These are phyloP conservation scores for Pichia sp. DNA, from an alignment of 1,139 yeast genomes.

Conservation along the genomic window DNA sequence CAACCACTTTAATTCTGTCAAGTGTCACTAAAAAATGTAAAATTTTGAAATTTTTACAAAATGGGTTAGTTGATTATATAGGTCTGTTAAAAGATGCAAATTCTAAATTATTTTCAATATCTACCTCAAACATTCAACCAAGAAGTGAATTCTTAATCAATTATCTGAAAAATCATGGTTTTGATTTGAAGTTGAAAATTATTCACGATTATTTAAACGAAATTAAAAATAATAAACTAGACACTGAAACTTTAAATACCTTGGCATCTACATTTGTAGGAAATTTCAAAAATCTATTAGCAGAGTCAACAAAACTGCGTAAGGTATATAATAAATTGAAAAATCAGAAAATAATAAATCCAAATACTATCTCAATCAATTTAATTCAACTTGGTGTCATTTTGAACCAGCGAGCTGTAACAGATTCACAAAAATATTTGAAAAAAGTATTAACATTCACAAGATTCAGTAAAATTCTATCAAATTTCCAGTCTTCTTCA, in stretches of 20 bases:
- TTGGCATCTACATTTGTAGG: constrained; percentile 2
- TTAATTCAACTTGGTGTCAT: constrained; percentile 20
- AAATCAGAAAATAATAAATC: constrained; percentile 3
- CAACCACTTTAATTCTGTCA: not conserved
- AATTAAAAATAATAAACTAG: constrained; percentile 20
- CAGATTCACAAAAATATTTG: constrained; percentile 1
- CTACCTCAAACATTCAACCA: constrained; percentile 11
- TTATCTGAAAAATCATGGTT: constrained; percentile 16
- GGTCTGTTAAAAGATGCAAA: constrained; percentile 15
- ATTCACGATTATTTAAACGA: constrained; percentile 22
- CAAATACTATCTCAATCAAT: constrained; percentile 7
- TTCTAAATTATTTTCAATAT: constrained; percentile 9
- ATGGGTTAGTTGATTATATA: constrained; percentile 23
- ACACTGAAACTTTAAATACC: constrained; percentile 14
- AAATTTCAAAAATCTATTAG: constrained; percentile 19
- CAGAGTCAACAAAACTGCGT: constrained; percentile 23
- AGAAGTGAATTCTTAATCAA: constrained; percentile 24
- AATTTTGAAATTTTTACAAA: constrained; percentile 13
- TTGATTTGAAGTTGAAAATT: constrained; percentile 20
- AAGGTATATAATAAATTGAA: constrained; percentile 23
- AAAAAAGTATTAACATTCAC: constrained; percentile 9
- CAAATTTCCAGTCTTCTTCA: not conserved
- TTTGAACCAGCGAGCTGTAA: constrained; percentile 5
- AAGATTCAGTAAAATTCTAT: not conserved
- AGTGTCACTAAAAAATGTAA: not conserved